Base-by-base conservation (phyloP, 2,329 filamentous ascomycete genomes). In the Tolypocladium tropicale region DNA sequence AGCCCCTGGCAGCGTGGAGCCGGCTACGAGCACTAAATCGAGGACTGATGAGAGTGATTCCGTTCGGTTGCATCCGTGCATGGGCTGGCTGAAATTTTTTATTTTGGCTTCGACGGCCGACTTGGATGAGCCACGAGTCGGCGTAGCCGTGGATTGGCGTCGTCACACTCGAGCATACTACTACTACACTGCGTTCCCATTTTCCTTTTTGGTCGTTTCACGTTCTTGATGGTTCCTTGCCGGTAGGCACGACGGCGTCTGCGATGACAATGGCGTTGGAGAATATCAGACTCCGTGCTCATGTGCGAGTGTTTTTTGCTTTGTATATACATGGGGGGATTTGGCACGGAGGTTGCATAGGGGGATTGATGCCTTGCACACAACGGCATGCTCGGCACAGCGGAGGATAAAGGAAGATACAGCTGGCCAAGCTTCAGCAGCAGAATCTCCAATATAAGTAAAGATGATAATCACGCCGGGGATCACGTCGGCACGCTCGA, bases 1-100 rank as follows among this genome's bases (percentile, higher is more conserved):
- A 76, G 74, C 62, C 74, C 74, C 30, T 76, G 74, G 74, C 74
- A 76, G 61, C 74, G 74, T 58, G 74, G 74, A 57, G 74, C 74
- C 50, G 74, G 74, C 43, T 76, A 76, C 60, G 74, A 76, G 23
- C 69, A 74, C 52, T 60, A 41, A 53, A 25, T 23, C 2, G 37
- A 55, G 34, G 14, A 52, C 21, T 2, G 4, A 52, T 25, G 36
- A 36, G 36, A 36, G 30, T 23, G 2, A 34, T 23, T 25, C 25
- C n/a, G 50, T 12, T 36, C 11, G n/a, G 21, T 28, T 25, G 32
- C 34, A 39, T n/a, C 16, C 12, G 34, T 28, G 34, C 51, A 12
- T 23, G 51, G 34, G 16, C 51, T 18, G 23, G 34, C 23, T 39
- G 16, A n/a, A n/a, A n/a, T n/a, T n/a, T n/a, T n/a, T n/a, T 14